These are phyloP conservation scores for Ligustrum vulgare DNA, from an alignment of 257 asterid genomes.

Conservation along the genomic window DNA sequence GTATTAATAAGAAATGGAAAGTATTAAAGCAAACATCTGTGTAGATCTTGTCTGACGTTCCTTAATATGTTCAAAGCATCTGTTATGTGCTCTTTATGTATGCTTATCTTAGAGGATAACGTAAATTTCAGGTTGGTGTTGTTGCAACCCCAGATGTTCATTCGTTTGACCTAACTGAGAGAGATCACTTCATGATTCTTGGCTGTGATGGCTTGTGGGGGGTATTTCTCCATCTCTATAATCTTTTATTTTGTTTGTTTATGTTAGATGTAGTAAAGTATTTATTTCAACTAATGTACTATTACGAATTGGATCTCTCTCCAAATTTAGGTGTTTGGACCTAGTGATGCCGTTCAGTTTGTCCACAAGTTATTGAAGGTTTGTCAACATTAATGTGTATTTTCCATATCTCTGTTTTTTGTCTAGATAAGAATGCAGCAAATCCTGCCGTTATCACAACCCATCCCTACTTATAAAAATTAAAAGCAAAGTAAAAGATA, in stretches of 20 bases:
- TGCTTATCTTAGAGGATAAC: slow-evolving; percentile 1
- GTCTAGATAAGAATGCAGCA: background rate
- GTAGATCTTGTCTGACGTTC: background rate
- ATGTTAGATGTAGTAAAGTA: background rate
- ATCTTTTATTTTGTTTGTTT: slow-evolving; percentile 1
- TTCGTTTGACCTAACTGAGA: slow-evolving; percentile 87
- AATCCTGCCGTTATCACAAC: background rate
- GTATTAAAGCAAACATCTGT: background rate
- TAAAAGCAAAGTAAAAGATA: background rate
- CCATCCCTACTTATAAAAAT: background rate
- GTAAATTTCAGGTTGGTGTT: slow-evolving; percentile 80
- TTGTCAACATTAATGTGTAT: slow-evolving; percentile 19
- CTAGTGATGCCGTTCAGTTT: slow-evolving; percentile 92
- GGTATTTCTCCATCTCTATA: slow-evolving; percentile 41
- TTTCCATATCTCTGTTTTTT: slow-evolving; percentile 5
- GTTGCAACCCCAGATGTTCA: slow-evolving; percentile 83
- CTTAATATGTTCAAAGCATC: background rate
- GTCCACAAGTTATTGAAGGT: slow-evolving; percentile 84
- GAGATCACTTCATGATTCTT: slow-evolving; percentile 86
- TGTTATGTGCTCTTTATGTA: background rate
- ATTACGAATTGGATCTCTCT: slow-evolving; percentile 8
- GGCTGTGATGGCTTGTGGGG: slow-evolving; percentile 99
- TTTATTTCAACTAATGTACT: slow-evolving; percentile 5
- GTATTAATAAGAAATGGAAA: background rate
- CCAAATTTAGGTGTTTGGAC: slow-evolving; percentile 74